Percentiles rank a stretch among this genome's conserved stretches.
phyloP scores from a whole-genome alignment of 306 rosid species.

The Acacia crassicarpa region DNA sequence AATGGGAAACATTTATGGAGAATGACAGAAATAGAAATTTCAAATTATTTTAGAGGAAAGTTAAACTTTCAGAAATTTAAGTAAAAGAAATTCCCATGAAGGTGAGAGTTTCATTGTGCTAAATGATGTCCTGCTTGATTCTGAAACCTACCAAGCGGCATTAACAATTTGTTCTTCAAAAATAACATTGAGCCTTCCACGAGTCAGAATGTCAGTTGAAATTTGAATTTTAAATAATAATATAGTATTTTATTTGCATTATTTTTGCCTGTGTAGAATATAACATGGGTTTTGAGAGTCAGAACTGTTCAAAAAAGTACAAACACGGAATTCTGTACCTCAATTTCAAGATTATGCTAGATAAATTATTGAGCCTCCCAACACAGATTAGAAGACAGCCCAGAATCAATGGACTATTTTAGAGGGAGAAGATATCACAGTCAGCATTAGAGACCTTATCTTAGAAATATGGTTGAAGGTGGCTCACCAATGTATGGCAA shows the following conservation, averaged over 20 bases:
- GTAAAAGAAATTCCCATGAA: neutral
- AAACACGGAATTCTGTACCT: constrained; percentile 15
- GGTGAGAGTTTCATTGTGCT: neutral
- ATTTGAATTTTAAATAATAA: neutral
- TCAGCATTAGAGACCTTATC: constrained; percentile 1
- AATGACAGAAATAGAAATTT: neutral
- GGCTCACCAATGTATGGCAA: constrained; percentile 78
- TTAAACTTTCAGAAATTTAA: neutral
- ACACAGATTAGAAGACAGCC: neutral
- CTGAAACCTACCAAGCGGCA: constrained; percentile 12
- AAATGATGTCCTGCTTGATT: neutral
- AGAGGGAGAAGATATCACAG: constrained; percentile 6
- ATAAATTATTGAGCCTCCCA: constrained; percentile 12
- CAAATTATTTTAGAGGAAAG: neutral
- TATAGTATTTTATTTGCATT: neutral
- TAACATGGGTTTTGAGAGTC: neutral
- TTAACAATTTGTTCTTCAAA: neutral
- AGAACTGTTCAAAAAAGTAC: neutral
- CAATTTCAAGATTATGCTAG: constrained; percentile 10
- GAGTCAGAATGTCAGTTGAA: neutral
- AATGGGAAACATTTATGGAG: neutral
- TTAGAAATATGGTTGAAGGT: constrained; percentile 14
- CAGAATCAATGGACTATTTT: constrained; percentile 3
- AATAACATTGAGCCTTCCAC: neutral
- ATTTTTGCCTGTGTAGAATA: neutral